These are phyloP conservation scores for Pulveroboletus sp. DNA, from an alignment of 768 basidiomycete species.

Conservation along the genomic window DNA sequence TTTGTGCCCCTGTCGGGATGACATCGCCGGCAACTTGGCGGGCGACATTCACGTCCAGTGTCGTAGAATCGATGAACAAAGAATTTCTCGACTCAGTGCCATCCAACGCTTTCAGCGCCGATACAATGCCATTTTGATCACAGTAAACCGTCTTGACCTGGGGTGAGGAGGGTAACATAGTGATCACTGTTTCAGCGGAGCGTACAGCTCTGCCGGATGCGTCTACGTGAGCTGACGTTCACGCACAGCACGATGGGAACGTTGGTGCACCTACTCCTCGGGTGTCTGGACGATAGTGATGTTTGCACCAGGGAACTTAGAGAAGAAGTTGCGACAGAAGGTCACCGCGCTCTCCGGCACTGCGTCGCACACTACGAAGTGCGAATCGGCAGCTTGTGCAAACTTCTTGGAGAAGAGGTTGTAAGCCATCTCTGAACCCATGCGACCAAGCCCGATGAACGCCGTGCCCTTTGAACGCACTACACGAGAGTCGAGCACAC, in stretches of 20 bases:
- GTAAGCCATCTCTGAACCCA: conserved; percentile 84
- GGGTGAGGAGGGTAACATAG: conserved; percentile 91
- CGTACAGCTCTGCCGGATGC: conserved; percentile 50
- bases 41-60: conserved; percentile 76
- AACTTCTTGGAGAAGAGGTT: conserved; percentile 79
- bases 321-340: conserved; percentile 54
- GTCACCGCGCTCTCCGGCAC: conserved; percentile 50
- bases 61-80: conserved; percentile 86
- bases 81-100: conserved; percentile 40
- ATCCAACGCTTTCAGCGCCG: conserved; percentile 50
- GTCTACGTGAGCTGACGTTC: conserved; percentile 9
- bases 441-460: conserved; percentile 84
- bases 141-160: conserved; percentile 78
- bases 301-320: conserved; percentile 55
- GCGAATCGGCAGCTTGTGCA: conserved; percentile 46
- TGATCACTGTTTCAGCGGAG: conserved; percentile 65
- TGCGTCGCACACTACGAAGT: conserved; percentile 79
- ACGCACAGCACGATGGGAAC: neutral
- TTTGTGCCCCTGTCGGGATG: conserved; percentile 52
- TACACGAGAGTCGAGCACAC: conserved; percentile 34
- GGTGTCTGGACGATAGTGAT: conserved; percentile 61
- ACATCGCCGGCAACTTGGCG: conserved; percentile 58
- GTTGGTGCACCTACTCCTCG: conserved; percentile 56
- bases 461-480: conserved; percentile 52
- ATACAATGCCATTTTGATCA: conserved; percentile 56